A percentile compares a stretch with the other conserved stretches of the same genome.
These are phyloP conservation scores for Aureobasidium vineae DNA, from an alignment of 2,329 filamentous ascomycete species.

Conservation along the genomic window DNA sequence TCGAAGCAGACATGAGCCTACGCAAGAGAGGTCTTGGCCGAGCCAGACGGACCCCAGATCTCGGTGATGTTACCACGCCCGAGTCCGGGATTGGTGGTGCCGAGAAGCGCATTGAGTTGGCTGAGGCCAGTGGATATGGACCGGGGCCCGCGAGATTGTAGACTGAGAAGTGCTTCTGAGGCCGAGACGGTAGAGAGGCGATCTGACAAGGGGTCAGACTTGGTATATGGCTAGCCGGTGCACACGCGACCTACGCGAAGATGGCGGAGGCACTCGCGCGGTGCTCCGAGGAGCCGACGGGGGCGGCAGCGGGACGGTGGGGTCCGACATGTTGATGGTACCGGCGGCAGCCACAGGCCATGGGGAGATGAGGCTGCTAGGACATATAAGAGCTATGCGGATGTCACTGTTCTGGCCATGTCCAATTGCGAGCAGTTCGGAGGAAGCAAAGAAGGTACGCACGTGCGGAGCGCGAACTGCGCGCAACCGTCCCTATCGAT, in stretches of 20 bases:
- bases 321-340: slow-evolving; percentile 6
- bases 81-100: slow-evolving; percentile 56
- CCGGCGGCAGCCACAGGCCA: not conserved
- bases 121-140: slow-evolving; percentile 50
- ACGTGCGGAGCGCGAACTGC: not conserved
- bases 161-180: slow-evolving; percentile 65
- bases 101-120: slow-evolving; percentile 48
- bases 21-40: slow-evolving; percentile 82
- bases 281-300: not conserved
- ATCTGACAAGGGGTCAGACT: slow-evolving; percentile 50
- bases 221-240: not conserved
- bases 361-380: slow-evolving; percentile 4
- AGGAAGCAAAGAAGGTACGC: not conserved
- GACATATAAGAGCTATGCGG: not conserved
- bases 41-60: slow-evolving; percentile 81
- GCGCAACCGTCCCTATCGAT: slow-evolving; percentile 13
- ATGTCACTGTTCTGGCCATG: not conserved
- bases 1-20: slow-evolving; percentile 46
- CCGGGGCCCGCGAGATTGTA: slow-evolving; percentile 53
- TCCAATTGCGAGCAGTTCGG: not conserved
- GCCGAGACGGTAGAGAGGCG: slow-evolving; percentile 74
- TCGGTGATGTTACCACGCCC: slow-evolving; percentile 77
- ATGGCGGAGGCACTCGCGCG: slow-evolving; percentile 32
- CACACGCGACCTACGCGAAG: slow-evolving; percentile 40
- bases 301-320: not conserved